phyloP scores from a whole-genome alignment of 257 asterid species.

The Agastache rugosa region DNA sequence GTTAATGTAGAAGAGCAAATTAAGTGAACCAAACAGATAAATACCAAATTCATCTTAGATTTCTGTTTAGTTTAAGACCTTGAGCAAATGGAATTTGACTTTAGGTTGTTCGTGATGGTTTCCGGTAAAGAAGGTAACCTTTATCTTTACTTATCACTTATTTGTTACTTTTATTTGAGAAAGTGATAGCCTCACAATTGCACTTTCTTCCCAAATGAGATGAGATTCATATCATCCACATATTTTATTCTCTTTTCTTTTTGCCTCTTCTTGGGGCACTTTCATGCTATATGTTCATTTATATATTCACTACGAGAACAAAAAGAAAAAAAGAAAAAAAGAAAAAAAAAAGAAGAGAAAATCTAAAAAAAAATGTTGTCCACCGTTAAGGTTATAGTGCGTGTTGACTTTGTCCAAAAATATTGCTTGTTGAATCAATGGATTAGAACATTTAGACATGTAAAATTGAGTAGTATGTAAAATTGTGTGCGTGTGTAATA shows the following conservation, averaged over 20 bases:
- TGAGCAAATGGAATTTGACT: slow-evolving; percentile 13
- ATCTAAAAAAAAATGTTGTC: too few species aligned
- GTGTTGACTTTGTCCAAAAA: slow-evolving; percentile 6
- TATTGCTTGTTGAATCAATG: neutral
- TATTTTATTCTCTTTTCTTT: neutral
- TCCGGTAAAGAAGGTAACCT: slow-evolving; percentile 18
- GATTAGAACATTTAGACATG: neutral
- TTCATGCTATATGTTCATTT: neutral
- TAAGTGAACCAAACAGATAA: neutral
- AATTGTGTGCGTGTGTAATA: neutral
- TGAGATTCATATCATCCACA: slow-evolving; percentile 19
- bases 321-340: too few species aligned
- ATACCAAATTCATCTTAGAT: neutral
- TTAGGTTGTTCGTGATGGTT: slow-evolving; percentile 3
- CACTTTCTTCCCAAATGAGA: slow-evolving; percentile 1
- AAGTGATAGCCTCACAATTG: slow-evolving; percentile 24
- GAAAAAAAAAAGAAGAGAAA: too few species aligned
- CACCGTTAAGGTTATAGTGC: neutral
- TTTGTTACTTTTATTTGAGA: slow-evolving; percentile 1
- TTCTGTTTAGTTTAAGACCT: neutral
- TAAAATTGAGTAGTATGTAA: neutral
- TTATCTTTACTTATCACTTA: slow-evolving; percentile 14
- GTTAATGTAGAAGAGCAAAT: neutral
- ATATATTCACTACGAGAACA: too few species aligned
- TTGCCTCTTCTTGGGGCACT: slow-evolving; percentile 23